Evolutionary conservation across 1,284 basidiomycete species (phyloP).

Genomic region (Ustilago cynodontis): DNA sequence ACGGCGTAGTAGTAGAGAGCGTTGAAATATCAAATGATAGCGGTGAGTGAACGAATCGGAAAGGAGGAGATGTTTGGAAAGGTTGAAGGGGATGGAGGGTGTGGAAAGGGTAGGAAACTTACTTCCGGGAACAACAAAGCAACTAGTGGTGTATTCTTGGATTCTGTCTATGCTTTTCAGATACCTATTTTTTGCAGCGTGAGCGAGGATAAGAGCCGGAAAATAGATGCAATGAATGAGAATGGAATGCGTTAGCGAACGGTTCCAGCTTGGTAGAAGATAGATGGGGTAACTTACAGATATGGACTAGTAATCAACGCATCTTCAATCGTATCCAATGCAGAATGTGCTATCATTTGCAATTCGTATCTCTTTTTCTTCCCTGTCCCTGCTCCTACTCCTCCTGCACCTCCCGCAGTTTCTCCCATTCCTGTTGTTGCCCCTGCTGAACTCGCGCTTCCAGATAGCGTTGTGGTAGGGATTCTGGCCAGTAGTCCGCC

Average conservation of each 20-base stretch:
- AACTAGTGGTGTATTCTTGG: conserved; percentile 64
- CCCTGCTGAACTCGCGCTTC: not conserved
- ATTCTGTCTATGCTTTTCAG: conserved; percentile 65
- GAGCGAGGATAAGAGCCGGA: not conserved
- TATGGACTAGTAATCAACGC: conserved; percentile 51
- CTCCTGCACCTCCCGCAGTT: not conserved
- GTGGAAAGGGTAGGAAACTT: conserved; percentile 22
- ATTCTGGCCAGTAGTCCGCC: conserved; percentile 37
- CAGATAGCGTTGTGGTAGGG: conserved; percentile 12
- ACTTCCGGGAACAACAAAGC: conserved; percentile 64
- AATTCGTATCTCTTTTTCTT: conserved; percentile 55
- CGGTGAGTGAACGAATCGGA: not conserved
- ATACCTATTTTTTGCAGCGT: conserved; percentile 20
- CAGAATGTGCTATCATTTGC: conserved; percentile 68
- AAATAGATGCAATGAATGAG: too few relatives aligned
- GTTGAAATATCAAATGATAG: not conserved
- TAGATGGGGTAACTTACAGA: too few relatives aligned
- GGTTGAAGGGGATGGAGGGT: not conserved
- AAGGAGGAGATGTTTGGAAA: not conserved
- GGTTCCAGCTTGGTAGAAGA: too few relatives aligned
- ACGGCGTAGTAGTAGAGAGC: too few relatives aligned
- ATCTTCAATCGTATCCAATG: conserved; percentile 67
- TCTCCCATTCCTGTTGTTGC: not conserved
- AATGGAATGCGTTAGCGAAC: too few relatives aligned
- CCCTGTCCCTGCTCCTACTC: not conserved